A percentile compares a stretch with the other conserved stretches of the same genome.
These are phyloP conservation scores for Solanum habrochaites DNA, from an alignment of 257 asterid genomes.

Conservation along the genomic window DNA sequence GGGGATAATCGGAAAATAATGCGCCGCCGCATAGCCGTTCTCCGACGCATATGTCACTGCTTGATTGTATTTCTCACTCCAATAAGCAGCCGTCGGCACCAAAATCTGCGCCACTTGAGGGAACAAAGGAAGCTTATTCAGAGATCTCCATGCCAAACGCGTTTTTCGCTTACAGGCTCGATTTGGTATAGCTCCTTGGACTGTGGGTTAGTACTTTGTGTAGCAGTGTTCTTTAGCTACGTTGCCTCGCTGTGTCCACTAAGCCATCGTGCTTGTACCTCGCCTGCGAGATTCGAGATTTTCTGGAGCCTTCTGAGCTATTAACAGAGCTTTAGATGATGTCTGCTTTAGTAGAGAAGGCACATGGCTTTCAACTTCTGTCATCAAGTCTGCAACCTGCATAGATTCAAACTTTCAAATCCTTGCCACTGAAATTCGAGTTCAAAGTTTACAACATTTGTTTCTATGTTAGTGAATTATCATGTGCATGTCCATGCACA, in stretches of 20 bases:
- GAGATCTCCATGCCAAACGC: slow-evolving; percentile 49
- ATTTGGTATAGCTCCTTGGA: slow-evolving; percentile 34
- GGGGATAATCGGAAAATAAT: slow-evolving; percentile 55
- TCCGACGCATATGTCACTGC: slow-evolving; percentile 22
- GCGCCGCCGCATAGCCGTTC: slow-evolving; percentile 38
- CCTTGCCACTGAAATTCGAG: not conserved
- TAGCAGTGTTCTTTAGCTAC: slow-evolving; percentile 27
- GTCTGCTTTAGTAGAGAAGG: slow-evolving; percentile 37
- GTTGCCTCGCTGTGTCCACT: slow-evolving; percentile 20
- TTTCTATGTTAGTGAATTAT: not conserved
- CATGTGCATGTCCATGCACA: not conserved
- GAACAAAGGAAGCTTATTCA: slow-evolving; percentile 52
- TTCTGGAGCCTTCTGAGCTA: slow-evolving; percentile 44
- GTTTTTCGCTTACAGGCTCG: slow-evolving; percentile 52
- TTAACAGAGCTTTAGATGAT: slow-evolving; percentile 16
- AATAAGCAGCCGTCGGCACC: slow-evolving; percentile 66
- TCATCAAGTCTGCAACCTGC: slow-evolving; percentile 45
- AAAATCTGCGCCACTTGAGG: slow-evolving; percentile 52
- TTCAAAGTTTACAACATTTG: not conserved
- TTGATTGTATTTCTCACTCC: slow-evolving; percentile 72
- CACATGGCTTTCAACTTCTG: slow-evolving; percentile 37
- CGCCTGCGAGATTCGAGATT: slow-evolving; percentile 36
- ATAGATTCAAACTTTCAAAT: not conserved
- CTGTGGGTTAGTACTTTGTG: slow-evolving; percentile 32
- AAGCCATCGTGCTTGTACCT: slow-evolving; percentile 46